These are phyloP conservation scores for Linderniella brevidens DNA, from an alignment of 257 asterid species.

Conservation along the genomic window DNA sequence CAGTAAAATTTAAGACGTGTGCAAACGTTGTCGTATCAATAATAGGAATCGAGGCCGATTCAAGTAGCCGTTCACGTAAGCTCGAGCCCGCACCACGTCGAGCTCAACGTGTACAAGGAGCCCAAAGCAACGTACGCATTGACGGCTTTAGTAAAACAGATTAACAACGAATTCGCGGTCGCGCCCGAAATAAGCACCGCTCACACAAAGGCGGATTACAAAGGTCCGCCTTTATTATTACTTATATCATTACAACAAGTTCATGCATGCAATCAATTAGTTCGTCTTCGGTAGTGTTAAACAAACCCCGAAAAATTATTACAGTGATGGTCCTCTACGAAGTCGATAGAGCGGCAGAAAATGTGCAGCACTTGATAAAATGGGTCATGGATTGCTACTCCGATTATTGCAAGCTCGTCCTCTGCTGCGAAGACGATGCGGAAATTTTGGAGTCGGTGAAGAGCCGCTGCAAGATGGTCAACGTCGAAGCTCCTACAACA, in stretches of 20 bases:
- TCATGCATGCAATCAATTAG: too few relatives aligned
- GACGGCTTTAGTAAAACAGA: slow-evolving; percentile 57
- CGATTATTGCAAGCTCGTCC: slow-evolving; percentile 61
- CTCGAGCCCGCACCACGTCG: slow-evolving; percentile 77
- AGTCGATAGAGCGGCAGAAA: slow-evolving; percentile 69
- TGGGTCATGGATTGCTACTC: slow-evolving; percentile 86
- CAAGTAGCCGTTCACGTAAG: slow-evolving; percentile 52
- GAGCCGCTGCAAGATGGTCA: slow-evolving; percentile 40
- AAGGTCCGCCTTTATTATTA: too few relatives aligned
- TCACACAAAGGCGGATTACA: slow-evolving; percentile 32
- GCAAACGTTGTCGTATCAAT: not conserved
- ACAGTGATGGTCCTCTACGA: slow-evolving; percentile 63
- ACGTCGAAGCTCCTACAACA: slow-evolving; percentile 44
- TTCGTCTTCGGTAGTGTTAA: too few relatives aligned
- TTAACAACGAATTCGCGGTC: slow-evolving; percentile 37
- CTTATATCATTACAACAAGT: too few relatives aligned
- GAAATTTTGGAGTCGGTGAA: slow-evolving; percentile 54
- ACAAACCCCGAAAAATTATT: not conserved
- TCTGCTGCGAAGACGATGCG: slow-evolving; percentile 60
- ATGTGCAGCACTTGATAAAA: slow-evolving; percentile 58
- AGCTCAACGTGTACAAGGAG: slow-evolving; percentile 51
- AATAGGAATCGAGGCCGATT: slow-evolving; percentile 49
- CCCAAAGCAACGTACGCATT: slow-evolving; percentile 52
- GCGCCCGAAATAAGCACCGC: slow-evolving; percentile 51
- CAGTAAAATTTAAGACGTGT: not conserved